Evolutionary conservation across 2,329 filamentous ascomycete species (phyloP).

Genomic region (Coleophoma eucalyptorum): DNA sequence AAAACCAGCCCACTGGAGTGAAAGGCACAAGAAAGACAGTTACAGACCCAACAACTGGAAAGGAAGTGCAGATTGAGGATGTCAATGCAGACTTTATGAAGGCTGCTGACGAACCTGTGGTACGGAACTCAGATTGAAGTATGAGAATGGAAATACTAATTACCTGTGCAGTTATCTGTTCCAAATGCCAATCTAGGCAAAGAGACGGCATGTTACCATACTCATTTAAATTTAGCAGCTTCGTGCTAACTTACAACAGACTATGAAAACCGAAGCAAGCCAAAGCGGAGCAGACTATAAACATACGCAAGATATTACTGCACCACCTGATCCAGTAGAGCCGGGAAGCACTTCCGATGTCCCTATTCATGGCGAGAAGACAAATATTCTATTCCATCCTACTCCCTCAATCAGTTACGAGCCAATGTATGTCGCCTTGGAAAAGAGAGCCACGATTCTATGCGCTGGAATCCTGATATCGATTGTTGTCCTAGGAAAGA

Average conservation of each 20-base stretch:
- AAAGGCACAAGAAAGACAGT: slow-evolving; percentile 54
- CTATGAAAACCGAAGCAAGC: slow-evolving; percentile 65
- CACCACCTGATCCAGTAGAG: slow-evolving; percentile 82
- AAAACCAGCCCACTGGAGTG: slow-evolving; percentile 28
- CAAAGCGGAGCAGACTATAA: slow-evolving; percentile 80
- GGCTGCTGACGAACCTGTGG: slow-evolving; percentile 67
- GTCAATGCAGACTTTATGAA: slow-evolving; percentile 68
- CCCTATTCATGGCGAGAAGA: slow-evolving; percentile 94
- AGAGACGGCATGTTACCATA: slow-evolving; percentile 47
- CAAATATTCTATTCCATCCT: slow-evolving; percentile 92
- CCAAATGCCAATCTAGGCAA: slow-evolving; percentile 87
- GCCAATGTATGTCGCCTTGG: slow-evolving; percentile 76
- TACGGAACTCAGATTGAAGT: slow-evolving; percentile 27
- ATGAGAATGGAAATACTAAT: too few relatives aligned
- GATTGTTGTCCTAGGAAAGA: slow-evolving; percentile 72
- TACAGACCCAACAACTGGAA: slow-evolving; percentile 85
- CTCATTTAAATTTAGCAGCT: slow-evolving; percentile 1
- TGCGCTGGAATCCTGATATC: slow-evolving; percentile 67
- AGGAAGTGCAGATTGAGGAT: slow-evolving; percentile 82
- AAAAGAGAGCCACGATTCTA: slow-evolving; percentile 69
- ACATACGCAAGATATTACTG: slow-evolving; percentile 80
- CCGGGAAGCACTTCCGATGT: slow-evolving; percentile 86
- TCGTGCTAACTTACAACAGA: slow-evolving; percentile 26
- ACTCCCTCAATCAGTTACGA: slow-evolving; percentile 88
- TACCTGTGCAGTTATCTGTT: slow-evolving; percentile 59